Conservation (phyloP, 768 basidiomycete genomes). For the Mycena vulgaris region DNA sequence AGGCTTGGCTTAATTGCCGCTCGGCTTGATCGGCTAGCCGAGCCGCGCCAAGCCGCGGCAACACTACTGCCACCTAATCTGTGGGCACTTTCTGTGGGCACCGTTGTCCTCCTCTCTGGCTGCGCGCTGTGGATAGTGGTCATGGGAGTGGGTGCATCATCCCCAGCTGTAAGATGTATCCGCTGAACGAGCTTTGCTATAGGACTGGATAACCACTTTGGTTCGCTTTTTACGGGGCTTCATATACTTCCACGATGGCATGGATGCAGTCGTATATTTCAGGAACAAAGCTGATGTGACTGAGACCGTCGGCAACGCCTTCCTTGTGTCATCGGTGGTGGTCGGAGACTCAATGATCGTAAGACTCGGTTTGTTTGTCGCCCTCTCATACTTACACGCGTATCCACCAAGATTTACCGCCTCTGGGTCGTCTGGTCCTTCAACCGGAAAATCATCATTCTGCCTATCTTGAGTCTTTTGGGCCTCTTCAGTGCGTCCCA, state of each 20-base stretch:
- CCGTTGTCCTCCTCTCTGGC: too few species aligned
- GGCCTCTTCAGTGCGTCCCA: slow-evolving; percentile 4
- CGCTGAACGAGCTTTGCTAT: too few species aligned
- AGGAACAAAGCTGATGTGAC: not conserved
- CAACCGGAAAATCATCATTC: slow-evolving; percentile 9
- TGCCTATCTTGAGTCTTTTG: not conserved
- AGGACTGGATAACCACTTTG: slow-evolving; percentile 1
- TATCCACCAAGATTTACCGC: slow-evolving; percentile 5
- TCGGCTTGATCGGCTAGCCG: too few species aligned
- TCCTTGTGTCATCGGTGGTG: not conserved
- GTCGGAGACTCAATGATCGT: slow-evolving; percentile 20
- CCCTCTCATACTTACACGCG: not conserved
- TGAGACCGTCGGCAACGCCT: not conserved
- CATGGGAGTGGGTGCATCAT: too few species aligned
- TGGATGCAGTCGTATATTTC: not conserved
- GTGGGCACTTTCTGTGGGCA: too few species aligned
- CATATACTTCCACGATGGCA: slow-evolving; percentile 12
- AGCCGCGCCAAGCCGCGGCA: too few species aligned
- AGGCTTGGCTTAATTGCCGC: too few species aligned
- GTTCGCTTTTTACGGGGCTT: slow-evolving; percentile 4
- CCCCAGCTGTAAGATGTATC: too few species aligned
- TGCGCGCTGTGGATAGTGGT: too few species aligned
- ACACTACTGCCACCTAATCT: too few species aligned
- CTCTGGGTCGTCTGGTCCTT: slow-evolving; percentile 21
- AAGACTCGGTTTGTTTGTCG: not conserved